Percentiles rank a stretch among this genome's conserved stretches.
Evolutionary conservation across 441 rosid genomes (phyloP).

Genomic region (Pelargonium citronellum): DNA sequence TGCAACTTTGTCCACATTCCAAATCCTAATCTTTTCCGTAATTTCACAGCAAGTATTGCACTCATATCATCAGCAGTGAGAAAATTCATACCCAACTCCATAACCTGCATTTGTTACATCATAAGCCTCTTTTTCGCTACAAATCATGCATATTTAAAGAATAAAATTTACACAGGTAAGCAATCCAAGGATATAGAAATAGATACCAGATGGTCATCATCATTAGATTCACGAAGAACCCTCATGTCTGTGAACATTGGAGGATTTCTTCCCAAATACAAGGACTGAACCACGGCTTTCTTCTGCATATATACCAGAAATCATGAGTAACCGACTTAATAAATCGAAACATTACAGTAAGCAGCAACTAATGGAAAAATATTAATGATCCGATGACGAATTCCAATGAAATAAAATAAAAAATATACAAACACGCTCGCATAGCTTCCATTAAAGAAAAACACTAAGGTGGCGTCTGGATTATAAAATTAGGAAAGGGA

Average conservation of each 20-base stretch:
- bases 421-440: too few relatives aligned
- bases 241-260: slow-evolving; percentile 79
- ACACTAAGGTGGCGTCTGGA: too few relatives aligned
- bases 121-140: slow-evolving; percentile 15
- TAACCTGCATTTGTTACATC: slow-evolving; percentile 45
- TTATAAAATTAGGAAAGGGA: too few relatives aligned
- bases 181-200: slow-evolving; percentile 6
- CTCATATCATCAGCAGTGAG: slow-evolving; percentile 93
- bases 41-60: slow-evolving; percentile 73
- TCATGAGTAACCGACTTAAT: slow-evolving; percentile 9
- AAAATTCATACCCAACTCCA: slow-evolving; percentile 91
- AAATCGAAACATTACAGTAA: neutral
- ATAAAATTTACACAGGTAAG: neutral
- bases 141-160: neutral
- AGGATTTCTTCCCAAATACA: slow-evolving; percentile 84
- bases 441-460: too few relatives aligned
- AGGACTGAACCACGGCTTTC: slow-evolving; percentile 54
- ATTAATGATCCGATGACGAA: too few relatives aligned
- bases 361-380: too few relatives aligned
- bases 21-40: slow-evolving; percentile 77
- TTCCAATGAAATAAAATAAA: too few relatives aligned
- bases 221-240: slow-evolving; percentile 51
- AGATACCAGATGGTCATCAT: slow-evolving; percentile 85
- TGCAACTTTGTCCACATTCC: slow-evolving; percentile 92
- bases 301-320: slow-evolving; percentile 39